phyloP scores from a whole-genome alignment of 2,329 filamentous ascomycete genomes.

The Ceratocystis ficicola region DNA sequence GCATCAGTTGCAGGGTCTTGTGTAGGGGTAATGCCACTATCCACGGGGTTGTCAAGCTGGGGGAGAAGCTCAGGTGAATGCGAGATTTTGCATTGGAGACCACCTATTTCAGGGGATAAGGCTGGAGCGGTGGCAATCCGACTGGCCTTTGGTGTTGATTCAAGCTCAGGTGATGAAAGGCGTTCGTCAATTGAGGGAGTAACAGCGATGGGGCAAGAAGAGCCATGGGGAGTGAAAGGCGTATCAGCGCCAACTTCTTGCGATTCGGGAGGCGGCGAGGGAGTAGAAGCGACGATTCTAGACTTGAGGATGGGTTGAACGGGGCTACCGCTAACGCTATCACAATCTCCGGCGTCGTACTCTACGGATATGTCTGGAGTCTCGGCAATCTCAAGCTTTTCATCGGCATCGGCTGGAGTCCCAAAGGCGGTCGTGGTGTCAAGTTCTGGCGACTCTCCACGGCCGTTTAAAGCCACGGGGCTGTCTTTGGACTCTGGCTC shows the following conservation, averaged over 20 bases:
- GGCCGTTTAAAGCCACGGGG: not conserved
- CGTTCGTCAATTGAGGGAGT: not conserved
- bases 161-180: slow-evolving; percentile 6
- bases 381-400: slow-evolving; percentile 7
- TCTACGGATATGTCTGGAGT: not conserved
- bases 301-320: not conserved
- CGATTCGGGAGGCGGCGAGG: not conserved
- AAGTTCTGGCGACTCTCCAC: slow-evolving; percentile 7
- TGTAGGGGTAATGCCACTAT: not conserved
- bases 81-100: not conserved
- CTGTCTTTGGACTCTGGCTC: not conserved
- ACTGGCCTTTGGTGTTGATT: slow-evolving; percentile 3
- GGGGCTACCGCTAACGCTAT: not conserved
- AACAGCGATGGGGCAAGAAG: not conserved
- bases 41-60: not conserved
- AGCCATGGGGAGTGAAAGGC: not conserved
- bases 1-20: not conserved
- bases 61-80: not conserved
- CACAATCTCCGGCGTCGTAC: not conserved
- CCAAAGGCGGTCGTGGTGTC: not conserved
- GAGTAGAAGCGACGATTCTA: not conserved
- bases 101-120: slow-evolving; percentile 13
- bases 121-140: not conserved
- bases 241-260: not conserved
- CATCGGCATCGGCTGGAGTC: not conserved